Evolutionary conservation across 345 rosid species (phyloP).

Genomic region (Cochlearia excelsa): DNA sequence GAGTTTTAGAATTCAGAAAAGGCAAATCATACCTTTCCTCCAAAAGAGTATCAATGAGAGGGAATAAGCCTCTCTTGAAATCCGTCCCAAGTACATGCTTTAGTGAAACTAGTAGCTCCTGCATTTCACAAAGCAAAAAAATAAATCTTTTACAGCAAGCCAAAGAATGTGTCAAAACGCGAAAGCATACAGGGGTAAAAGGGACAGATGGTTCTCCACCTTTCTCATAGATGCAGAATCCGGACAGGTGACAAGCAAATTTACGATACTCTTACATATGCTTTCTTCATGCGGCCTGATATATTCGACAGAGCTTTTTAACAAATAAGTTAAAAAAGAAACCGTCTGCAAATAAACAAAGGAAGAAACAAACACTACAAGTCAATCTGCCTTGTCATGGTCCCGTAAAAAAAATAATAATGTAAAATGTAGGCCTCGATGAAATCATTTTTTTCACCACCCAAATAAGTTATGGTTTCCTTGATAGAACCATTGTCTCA

Average conservation of each 20-base stretch:
- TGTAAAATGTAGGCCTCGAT: constrained; percentile 16
- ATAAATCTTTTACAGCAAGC: constrained; percentile 21
- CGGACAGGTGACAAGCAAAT: constrained; percentile 93
- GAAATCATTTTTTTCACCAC: neutral
- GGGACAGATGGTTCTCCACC: constrained; percentile 42
- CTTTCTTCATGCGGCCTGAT: constrained; percentile 94
- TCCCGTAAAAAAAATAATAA: neutral
- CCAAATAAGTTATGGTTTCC: constrained; percentile 8
- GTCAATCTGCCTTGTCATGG: constrained; percentile 20
- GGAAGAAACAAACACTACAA: constrained; percentile 19
- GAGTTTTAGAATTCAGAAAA: constrained; percentile 15
- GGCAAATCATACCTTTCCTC: constrained; percentile 74
- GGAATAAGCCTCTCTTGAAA: constrained; percentile 96
- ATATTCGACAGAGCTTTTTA: constrained; percentile 94
- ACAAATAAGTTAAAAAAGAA: constrained; percentile 87
- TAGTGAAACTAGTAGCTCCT: constrained; percentile 90
- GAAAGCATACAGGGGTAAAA: constrained; percentile 15
- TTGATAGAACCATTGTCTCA: constrained; percentile 37
- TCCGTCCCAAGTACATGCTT: constrained; percentile 98
- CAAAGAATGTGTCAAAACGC: constrained; percentile 6
- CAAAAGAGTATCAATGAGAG: constrained; percentile 83
- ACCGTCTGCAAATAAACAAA: constrained; percentile 72
- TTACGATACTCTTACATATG: constrained; percentile 95
- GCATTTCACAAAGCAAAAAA: constrained; percentile 37
- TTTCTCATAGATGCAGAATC: constrained; percentile 95